Evolutionary conservation across 1,284 basidiomycete species (phyloP).

Genomic region (Leccinum ponderosum): DNA sequence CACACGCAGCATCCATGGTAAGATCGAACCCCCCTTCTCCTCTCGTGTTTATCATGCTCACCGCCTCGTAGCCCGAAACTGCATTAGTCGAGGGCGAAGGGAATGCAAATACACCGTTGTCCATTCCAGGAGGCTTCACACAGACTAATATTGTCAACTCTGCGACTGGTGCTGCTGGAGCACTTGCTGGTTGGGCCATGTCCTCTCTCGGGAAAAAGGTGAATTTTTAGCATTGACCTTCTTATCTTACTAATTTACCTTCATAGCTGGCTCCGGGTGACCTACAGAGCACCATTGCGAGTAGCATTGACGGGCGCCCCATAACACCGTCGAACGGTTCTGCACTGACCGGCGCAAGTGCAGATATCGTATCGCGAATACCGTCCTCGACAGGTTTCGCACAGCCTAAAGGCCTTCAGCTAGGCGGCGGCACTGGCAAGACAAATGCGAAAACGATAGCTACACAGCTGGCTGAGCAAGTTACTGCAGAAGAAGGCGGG

Average conservation of each 20-base stretch:
- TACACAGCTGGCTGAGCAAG: constrained; percentile 60
- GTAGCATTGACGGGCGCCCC: constrained; percentile 38
- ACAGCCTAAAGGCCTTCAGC: constrained; percentile 63
- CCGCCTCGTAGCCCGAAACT: constrained; percentile 64
- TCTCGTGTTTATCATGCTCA: neutral
- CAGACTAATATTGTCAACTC: constrained; percentile 73
- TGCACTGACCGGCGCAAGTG: constrained; percentile 12
- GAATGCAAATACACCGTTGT: constrained; percentile 28
- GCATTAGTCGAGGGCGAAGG: constrained; percentile 43
- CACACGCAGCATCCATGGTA: constrained; percentile 79
- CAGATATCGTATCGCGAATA: constrained; percentile 14
- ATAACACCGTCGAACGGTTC: constrained; percentile 34
- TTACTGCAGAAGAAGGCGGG: constrained; percentile 46
- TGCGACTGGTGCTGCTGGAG: constrained; percentile 87
- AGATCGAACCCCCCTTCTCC: constrained; percentile 11
- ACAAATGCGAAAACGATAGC: constrained; percentile 40
- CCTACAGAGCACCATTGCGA: constrained; percentile 63
- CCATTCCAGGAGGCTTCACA: constrained; percentile 38
- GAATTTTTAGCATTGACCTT: neutral
- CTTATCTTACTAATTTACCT: neutral
- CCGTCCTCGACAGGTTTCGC: constrained; percentile 13
- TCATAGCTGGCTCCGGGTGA: constrained; percentile 68
- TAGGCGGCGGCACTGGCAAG: constrained; percentile 62
- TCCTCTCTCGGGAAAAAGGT: constrained; percentile 83
- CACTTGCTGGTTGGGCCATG: constrained; percentile 93